These are phyloP conservation scores for Penicillium sp. DNA, from an alignment of 2,329 filamentous ascomycete species.

Conservation along the genomic window DNA sequence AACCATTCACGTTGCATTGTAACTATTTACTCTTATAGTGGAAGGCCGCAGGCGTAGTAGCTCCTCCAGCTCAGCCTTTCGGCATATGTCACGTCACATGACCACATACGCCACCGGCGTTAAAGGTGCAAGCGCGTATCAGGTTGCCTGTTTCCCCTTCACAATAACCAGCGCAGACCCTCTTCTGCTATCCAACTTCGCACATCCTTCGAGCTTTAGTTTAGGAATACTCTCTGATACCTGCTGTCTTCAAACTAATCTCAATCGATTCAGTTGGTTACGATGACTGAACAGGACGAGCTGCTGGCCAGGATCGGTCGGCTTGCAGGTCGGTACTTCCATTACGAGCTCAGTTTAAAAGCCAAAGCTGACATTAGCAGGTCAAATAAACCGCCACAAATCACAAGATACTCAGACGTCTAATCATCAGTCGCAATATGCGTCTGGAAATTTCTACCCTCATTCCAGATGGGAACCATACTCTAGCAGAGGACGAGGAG, in stretches of 20 bases:
- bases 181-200: background rate
- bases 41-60: background rate
- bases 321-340: slow-evolving; percentile 55
- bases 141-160: slow-evolving; percentile 10
- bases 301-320: slow-evolving; percentile 55
- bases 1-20: background rate
- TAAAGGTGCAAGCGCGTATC: slow-evolving; percentile 8
- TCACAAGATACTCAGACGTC: slow-evolving; percentile 47
- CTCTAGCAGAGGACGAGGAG: slow-evolving; percentile 29
- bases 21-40: too few species aligned
- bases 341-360: slow-evolving; percentile 40
- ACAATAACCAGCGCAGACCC: slow-evolving; percentile 2
- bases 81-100: slow-evolving; percentile 5
- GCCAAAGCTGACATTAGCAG: slow-evolving; percentile 41
- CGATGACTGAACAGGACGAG: slow-evolving; percentile 55
- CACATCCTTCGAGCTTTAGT: background rate
- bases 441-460: slow-evolving; percentile 30
- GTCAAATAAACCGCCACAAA: slow-evolving; percentile 77
- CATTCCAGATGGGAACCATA: slow-evolving; percentile 46
- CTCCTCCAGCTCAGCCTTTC: too few species aligned
- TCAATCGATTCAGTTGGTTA: slow-evolving; percentile 16
- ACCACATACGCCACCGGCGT: slow-evolving; percentile 9
- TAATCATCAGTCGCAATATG: slow-evolving; percentile 27
- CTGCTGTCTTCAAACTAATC: slow-evolving; percentile 10
- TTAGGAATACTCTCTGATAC: background rate